phyloP scores from a whole-genome alignment of 2,329 filamentous ascomycete genomes.

The Sclerotinia sclerotiorum region DNA sequence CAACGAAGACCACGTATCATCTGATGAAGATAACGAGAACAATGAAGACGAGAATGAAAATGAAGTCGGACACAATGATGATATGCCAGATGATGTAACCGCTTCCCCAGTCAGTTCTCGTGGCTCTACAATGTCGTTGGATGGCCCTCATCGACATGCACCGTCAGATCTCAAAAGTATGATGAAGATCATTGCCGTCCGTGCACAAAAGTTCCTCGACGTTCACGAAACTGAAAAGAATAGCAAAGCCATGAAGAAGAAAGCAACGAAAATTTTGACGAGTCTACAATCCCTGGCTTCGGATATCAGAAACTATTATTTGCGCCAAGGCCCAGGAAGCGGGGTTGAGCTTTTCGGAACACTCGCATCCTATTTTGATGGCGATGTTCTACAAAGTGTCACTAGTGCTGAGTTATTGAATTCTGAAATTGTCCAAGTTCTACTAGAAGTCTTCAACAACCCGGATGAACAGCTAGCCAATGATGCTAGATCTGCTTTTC shows the following conservation, averaged over 20 bases:
- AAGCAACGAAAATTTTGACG: constrained; percentile 73
- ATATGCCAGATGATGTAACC: constrained; percentile 49
- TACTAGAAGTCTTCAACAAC: constrained; percentile 80
- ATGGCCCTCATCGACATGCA: constrained; percentile 52
- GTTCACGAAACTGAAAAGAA: constrained; percentile 75
- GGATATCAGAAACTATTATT: constrained; percentile 72
- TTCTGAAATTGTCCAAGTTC: constrained; percentile 81
- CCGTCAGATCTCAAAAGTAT: constrained; percentile 55
- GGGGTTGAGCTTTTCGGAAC: constrained; percentile 70
- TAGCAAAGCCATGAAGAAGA: constrained; percentile 71
- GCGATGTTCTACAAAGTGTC: constrained; percentile 85
- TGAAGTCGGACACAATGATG: constrained; percentile 51
- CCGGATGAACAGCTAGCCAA: constrained; percentile 60
- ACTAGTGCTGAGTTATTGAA: constrained; percentile 93
- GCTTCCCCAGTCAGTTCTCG: constrained; percentile 50
- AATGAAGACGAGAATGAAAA: constrained; percentile 47
- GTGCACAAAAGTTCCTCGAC: constrained; percentile 81
- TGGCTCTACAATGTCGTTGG: constrained; percentile 63
- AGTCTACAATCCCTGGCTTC: constrained; percentile 69
- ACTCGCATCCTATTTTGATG: constrained; percentile 82
- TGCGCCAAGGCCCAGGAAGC: constrained; percentile 52
- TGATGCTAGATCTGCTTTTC: constrained; percentile 76
- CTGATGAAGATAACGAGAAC: constrained; percentile 41
- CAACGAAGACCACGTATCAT: constrained; percentile 50
- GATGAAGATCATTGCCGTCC: constrained; percentile 69